phyloP scores from a whole-genome alignment of 768 basidiomycete genomes.

The Termitomyces sp. region DNA sequence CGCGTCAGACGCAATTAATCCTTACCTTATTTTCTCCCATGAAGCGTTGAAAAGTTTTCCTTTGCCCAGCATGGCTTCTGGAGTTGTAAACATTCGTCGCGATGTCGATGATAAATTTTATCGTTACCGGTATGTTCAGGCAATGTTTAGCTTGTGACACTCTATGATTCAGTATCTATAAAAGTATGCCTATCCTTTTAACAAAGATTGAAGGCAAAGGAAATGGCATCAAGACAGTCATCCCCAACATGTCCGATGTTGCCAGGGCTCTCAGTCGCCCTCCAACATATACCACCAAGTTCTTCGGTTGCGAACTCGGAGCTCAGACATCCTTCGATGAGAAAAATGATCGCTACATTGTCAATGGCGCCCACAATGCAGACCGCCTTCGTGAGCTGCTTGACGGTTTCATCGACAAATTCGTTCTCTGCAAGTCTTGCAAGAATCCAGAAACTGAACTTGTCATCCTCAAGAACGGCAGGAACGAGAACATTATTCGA shows the following conservation, averaged over 20 bases:
- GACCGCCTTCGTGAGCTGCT: slow-evolving; percentile 90
- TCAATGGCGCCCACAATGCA: slow-evolving; percentile 95
- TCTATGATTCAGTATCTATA: neutral
- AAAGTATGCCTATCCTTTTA: slow-evolving; percentile 88
- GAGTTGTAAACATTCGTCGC: slow-evolving; percentile 88
- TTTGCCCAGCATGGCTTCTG: slow-evolving; percentile 78
- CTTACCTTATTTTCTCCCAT: neutral
- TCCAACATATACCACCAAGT: slow-evolving; percentile 96
- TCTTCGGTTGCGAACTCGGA: slow-evolving; percentile 97
- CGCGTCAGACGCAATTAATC: neutral
- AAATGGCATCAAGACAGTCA: slow-evolving; percentile 98
- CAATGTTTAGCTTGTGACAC: neutral
- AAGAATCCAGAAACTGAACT: slow-evolving; percentile 99
- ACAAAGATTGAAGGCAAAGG: slow-evolving; percentile 99
- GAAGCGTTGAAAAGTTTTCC: slow-evolving; percentile 50
- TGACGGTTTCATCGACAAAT: slow-evolving; percentile 97
- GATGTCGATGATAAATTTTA: slow-evolving; percentile 98
- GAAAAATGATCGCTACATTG: slow-evolving; percentile 96
- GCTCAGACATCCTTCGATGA: slow-evolving; percentile 96
- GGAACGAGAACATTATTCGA: slow-evolving; percentile 79
- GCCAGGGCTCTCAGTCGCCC: slow-evolving; percentile 93
- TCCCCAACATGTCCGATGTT: slow-evolving; percentile 98
- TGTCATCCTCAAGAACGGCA: slow-evolving; percentile 77
- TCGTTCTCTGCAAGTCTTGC: slow-evolving; percentile 94
- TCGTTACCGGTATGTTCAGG: slow-evolving; percentile 68